Base-by-base conservation (phyloP, 2,329 filamentous ascomycete species). In the Chrysoporthe puriensis region DNA sequence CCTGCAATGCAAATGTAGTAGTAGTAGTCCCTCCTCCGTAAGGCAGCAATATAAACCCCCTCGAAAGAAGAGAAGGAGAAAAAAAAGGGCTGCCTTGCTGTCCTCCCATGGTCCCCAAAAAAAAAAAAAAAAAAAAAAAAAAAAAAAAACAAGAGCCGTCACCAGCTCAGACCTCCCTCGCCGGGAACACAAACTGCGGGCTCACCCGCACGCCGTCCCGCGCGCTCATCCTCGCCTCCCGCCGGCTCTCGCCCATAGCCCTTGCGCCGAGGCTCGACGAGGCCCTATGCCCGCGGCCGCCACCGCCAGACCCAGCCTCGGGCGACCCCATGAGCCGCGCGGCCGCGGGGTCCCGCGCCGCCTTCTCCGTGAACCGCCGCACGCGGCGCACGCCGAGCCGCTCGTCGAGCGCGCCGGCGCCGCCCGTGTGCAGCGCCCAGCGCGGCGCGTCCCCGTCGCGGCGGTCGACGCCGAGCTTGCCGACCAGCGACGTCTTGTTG, bases 401-500 rank as follows among this genome's bases (percentile, higher is more conserved):
- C 21, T 77, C 78, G 69, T 82, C 80, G 43, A 63, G 63, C 60
- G 65, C 70, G 21, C 72, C 72, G 36, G 70, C 71, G 16, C 66
- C 78, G 70, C 73, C 84, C 72, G 81, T 76, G 50, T 82, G 82
- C 69, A 88, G 83, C 64, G 78, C 80, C 86, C 86, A 88, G 64
- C 80, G 73, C 42, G 82, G 86, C 77, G 83, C 84, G 66, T 79
- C 83, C 71, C 78, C 81, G 64, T 76, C 74, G 65, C 79, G 74
- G 57, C 78, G 76, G 43, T 82, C 79, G 56, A 87, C 82, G 62
- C 92, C 89, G 2, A 97, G 80, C 54, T 91, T 83, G 0, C 86
- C 88, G 32, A 90, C 84, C 26, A 97, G 84, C 71, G 94, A 90
- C 0, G 82, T 82, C 71, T 89, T 90, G n/a, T 84, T 89, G 40